Conservation (phyloP, 1,284 basidiomycete species). For the Microbotryum lychnidis-dioicae region DNA sequence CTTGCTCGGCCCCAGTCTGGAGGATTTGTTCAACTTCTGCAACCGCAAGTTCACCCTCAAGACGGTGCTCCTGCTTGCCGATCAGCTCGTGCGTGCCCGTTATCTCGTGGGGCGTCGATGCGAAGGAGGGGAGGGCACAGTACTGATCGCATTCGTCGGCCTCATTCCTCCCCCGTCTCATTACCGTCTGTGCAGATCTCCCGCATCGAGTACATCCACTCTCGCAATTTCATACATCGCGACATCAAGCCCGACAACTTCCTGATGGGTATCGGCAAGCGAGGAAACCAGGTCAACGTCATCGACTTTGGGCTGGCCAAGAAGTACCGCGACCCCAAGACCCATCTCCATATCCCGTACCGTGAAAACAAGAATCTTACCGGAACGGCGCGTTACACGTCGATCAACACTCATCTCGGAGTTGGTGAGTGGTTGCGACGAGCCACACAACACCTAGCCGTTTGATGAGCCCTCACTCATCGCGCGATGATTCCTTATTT, state of each 20-base stretch:
- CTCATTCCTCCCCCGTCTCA: conserved; percentile 51
- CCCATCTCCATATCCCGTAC: conserved; percentile 98
- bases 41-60: conserved; percentile 97
- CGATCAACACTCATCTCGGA: conserved; percentile 97
- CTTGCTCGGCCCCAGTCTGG: conserved; percentile 90
- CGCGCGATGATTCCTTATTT: no score
- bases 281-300: conserved; percentile 95
- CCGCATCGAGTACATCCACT: conserved; percentile 98
- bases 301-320: conserved; percentile 99
- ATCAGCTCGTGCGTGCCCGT: conserved; percentile 68
- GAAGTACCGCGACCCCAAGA: conserved; percentile 99
- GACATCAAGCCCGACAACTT: conserved; percentile 99
- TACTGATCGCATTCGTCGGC: conserved; percentile 28
- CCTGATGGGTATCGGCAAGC: conserved; percentile 98
- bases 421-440: conserved; percentile 54
- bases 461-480: neutral
- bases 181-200: conserved; percentile 60
- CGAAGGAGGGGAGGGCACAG: neutral
- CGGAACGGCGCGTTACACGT: conserved; percentile 97
- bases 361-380: conserved; percentile 99
- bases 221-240: conserved; percentile 98
- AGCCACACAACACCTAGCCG: neutral
- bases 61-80: conserved; percentile 91
- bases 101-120: neutral
- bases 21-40: conserved; percentile 99